Percentiles rank a stretch among this genome's conserved stretches.
These are phyloP conservation scores for Taiozyma sp. DNA, from an alignment of 1,139 yeast genomes.

Conservation along the genomic window DNA sequence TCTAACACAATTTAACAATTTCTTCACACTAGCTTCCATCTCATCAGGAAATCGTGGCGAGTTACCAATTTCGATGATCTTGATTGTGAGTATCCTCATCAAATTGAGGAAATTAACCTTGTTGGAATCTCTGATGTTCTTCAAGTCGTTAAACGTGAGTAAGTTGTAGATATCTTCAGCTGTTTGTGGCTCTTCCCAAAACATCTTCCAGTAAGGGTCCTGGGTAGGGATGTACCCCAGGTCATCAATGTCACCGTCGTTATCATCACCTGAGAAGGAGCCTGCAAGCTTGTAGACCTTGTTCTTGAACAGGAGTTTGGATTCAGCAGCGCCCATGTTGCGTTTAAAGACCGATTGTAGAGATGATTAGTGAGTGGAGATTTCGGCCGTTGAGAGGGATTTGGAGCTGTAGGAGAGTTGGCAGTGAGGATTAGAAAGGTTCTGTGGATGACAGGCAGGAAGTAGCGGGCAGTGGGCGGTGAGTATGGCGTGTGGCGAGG, in stretches of 20 bases:
- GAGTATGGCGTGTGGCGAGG: too few relatives aligned
- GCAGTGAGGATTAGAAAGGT: too few relatives aligned
- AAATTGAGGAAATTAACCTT: slow-evolving; percentile 50
- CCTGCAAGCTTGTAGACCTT: slow-evolving; percentile 65
- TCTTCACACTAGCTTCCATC: slow-evolving; percentile 17
- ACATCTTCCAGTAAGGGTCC: slow-evolving; percentile 53
- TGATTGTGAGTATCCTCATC: slow-evolving; percentile 37
- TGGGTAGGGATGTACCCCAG: slow-evolving; percentile 34
- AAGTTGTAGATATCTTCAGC: slow-evolving; percentile 54
- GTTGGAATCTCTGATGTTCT: slow-evolving; percentile 56
- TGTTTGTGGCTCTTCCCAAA: slow-evolving; percentile 40
- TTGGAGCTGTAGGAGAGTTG: too few relatives aligned
- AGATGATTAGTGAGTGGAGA: too few relatives aligned
- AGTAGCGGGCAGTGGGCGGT: too few relatives aligned
- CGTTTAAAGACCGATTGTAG: not conserved
- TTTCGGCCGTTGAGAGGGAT: too few relatives aligned
- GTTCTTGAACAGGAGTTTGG: slow-evolving; percentile 54
- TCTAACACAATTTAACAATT: slow-evolving; percentile 57
- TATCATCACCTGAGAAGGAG: slow-evolving; percentile 26
- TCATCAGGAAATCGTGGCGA: slow-evolving; percentile 25
- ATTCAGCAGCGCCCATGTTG: slow-evolving; percentile 64
- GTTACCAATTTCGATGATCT: slow-evolving; percentile 29
- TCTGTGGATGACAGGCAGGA: too few relatives aligned
- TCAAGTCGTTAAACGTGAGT: slow-evolving; percentile 53
- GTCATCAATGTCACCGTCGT: slow-evolving; percentile 5